Base-by-base conservation (phyloP, 352 stramenopile genomes). In the Halophytophthora batemanensis region DNA sequence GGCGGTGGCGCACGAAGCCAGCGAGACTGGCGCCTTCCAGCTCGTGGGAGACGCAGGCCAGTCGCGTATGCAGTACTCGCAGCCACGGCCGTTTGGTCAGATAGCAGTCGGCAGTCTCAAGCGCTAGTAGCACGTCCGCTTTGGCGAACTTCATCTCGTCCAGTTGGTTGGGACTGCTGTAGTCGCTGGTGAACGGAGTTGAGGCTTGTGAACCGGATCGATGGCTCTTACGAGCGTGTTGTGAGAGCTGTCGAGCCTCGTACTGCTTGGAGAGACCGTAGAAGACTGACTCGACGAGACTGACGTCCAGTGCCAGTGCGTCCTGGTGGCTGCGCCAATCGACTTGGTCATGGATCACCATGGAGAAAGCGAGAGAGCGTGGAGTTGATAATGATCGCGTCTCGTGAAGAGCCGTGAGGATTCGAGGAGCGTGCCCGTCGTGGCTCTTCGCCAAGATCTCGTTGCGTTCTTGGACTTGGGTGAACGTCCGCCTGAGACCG, bases 211-310 rank as follows among this genome's bases (percentile, higher is more conserved):
- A 34, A 35, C 19, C 8, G 45, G 23, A 15, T 45, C 50, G 22
- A 42, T 54, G 33, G 15, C 17, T 14, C 15, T 52, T 1, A 19
- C 18, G 10, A 8, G 12, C 22, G 13, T 50, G 12, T 18, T 56
- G 46, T 0, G 66, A 51, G 15, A 40, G 23, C 7, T 71, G 50
- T 6, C 42, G 41, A 14, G 59, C 54, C 7, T 69, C 58, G 29
- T 64, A 64, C 28, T 57, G 50, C 44, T 64, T 70, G 10, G 50
- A 55, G 7, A 87, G 61, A 1, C 57, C 45, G 15, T 58, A 66
- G 42, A 89, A 86, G 40, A 86, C 66, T 7, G 68, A 66, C 29
- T 78, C 64, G 2, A 89, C 29, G n/a, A 89, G 71, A 43, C 53
- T 59, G 6, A 74, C n/a, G 46, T 89, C 78, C 28, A 81, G 65